These are phyloP conservation scores for Aethionema arabicum DNA, from an alignment of 345 rosid species.

Conservation along the genomic window DNA sequence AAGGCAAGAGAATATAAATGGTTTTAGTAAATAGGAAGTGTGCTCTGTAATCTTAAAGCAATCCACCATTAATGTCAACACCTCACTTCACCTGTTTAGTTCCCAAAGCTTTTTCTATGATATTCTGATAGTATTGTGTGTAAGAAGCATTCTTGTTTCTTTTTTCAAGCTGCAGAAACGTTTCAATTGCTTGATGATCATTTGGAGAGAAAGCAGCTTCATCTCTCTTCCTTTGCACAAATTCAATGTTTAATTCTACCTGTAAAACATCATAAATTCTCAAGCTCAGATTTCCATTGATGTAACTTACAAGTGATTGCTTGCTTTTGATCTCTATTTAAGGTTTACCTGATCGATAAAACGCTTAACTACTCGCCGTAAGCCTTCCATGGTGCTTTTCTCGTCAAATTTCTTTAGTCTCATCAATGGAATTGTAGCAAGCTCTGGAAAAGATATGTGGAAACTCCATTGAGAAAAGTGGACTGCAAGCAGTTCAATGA, in stretches of 20 bases:
- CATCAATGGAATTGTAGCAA: slow-evolving; percentile 73
- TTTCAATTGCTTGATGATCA: slow-evolving; percentile 66
- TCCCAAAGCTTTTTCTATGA: slow-evolving; percentile 52
- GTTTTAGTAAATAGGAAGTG: neutral
- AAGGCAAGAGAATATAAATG: neutral
- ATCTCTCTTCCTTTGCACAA: slow-evolving; percentile 75
- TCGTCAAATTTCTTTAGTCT: slow-evolving; percentile 65
- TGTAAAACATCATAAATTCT: slow-evolving; percentile 28
- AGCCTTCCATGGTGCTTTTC: slow-evolving; percentile 55
- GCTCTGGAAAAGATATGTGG: slow-evolving; percentile 89
- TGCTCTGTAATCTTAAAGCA: neutral
- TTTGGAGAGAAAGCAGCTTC: slow-evolving; percentile 85
- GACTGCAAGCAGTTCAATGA: slow-evolving; percentile 65
- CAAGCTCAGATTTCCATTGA: slow-evolving; percentile 5
- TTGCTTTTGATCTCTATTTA: neutral
- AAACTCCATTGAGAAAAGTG: slow-evolving; percentile 92
- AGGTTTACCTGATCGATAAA: slow-evolving; percentile 71
- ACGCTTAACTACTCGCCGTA: slow-evolving; percentile 58
- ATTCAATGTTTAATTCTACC: slow-evolving; percentile 79
- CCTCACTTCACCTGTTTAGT: slow-evolving; percentile 28
- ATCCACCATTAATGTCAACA: slow-evolving; percentile 1
- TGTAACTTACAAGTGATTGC: slow-evolving; percentile 2
- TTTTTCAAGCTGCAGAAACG: slow-evolving; percentile 82
- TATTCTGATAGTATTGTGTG: slow-evolving; percentile 67
- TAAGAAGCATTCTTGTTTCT: slow-evolving; percentile 47